Conservation (phyloP, 495 filamentous ascomycete species). For the Talaromyces borbonicus region DNA sequence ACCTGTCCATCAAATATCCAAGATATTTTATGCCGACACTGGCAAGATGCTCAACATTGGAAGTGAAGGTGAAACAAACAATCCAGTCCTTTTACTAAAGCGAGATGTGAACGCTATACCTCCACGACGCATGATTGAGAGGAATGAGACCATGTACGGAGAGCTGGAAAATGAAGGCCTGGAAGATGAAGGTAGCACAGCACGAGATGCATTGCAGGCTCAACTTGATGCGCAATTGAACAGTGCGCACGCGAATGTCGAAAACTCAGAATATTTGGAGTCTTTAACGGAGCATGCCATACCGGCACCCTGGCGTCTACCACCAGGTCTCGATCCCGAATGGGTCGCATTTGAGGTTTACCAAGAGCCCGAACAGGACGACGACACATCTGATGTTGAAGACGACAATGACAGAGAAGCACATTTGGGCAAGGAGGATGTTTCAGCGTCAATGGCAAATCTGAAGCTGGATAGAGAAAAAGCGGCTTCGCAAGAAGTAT, state of each 20-base stretch:
- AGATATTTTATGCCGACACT: conserved; percentile 96
- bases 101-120: conserved; percentile 67
- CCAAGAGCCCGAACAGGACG: conserved; percentile 50
- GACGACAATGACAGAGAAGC: conserved; percentile 19
- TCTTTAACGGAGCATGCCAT: conserved; percentile 27
- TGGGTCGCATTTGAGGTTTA: conserved; percentile 95
- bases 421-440: too few relatives aligned
- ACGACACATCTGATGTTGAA: conserved; percentile 44
- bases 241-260: conserved; percentile 27
- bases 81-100: conserved; percentile 79
- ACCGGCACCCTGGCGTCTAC: conserved; percentile 52
- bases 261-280: conserved; percentile 11
- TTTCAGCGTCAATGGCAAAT: background rate
- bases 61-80: conserved; percentile 66
- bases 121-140: conserved; percentile 56
- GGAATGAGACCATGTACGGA: conserved; percentile 27
- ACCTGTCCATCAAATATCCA: conserved; percentile 84
- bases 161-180: conserved; percentile 11
- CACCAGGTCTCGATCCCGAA: conserved; percentile 76
- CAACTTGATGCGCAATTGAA: conserved; percentile 61
- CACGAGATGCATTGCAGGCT: conserved; percentile 44
- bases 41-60: conserved; percentile 89
- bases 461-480: conserved; percentile 13
- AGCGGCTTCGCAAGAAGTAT: conserved; percentile 20
- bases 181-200: conserved; percentile 8